These are phyloP conservation scores for Xylariales sp. DNA, from an alignment of 2,329 filamentous ascomycete genomes.

Conservation along the genomic window DNA sequence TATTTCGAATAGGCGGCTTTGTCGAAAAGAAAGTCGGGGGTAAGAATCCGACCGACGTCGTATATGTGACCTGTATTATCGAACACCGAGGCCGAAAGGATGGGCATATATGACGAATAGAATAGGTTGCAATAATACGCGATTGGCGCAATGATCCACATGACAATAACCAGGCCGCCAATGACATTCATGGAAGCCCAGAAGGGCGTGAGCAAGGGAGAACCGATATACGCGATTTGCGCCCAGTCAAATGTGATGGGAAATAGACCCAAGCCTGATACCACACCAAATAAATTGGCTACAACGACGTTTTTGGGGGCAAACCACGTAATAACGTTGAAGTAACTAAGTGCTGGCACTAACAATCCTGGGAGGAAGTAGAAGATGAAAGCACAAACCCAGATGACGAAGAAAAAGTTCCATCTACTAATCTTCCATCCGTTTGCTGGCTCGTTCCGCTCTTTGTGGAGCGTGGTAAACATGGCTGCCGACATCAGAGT, in stretches of 20 bases:
- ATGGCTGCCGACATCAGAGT: constrained; percentile 90
- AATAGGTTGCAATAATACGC: constrained; percentile 84
- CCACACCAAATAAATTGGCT: constrained; percentile 86
- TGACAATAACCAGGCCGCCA: constrained; percentile 80
- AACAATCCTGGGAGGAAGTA: constrained; percentile 88
- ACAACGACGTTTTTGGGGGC: constrained; percentile 87
- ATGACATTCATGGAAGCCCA: constrained; percentile 89
- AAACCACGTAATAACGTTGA: constrained; percentile 90
- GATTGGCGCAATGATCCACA: constrained; percentile 85
- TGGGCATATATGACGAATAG: constrained; percentile 87
- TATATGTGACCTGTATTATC: constrained; percentile 86
- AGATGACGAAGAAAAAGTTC: constrained; percentile 84
- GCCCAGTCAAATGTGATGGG: constrained; percentile 93
- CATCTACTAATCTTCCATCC: constrained; percentile 86
- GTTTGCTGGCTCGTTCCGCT: constrained; percentile 83
- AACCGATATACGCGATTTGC: constrained; percentile 89
- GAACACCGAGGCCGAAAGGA: constrained; percentile 85
- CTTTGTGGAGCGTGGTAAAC: constrained; percentile 87
- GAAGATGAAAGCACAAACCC: constrained; percentile 77
- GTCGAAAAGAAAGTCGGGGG: constrained; percentile 81
- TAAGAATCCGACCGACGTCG: constrained; percentile 83
- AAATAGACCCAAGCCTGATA: constrained; percentile 85
- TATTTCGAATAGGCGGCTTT: constrained; percentile 80
- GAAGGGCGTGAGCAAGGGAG: constrained; percentile 84
- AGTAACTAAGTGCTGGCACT: constrained; percentile 87